These are phyloP conservation scores for Termitomyces sp. DNA, from an alignment of 768 basidiomycete genomes.

Conservation along the genomic window DNA sequence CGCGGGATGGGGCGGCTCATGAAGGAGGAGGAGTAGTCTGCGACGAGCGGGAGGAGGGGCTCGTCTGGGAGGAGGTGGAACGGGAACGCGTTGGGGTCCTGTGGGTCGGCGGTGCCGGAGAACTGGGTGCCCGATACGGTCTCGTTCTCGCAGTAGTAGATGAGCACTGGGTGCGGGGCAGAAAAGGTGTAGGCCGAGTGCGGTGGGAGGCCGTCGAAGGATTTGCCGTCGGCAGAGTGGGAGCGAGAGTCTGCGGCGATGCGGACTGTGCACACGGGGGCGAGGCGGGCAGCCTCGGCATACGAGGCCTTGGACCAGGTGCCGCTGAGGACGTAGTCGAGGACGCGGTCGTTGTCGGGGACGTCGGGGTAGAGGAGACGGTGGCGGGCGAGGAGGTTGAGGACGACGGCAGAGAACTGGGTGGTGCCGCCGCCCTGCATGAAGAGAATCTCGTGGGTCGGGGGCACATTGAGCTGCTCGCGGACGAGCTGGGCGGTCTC, in stretches of 20 bases:
- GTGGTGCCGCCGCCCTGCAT: slow-evolving; percentile 90
- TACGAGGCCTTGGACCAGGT: slow-evolving; percentile 87
- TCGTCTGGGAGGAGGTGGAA: slow-evolving; percentile 62
- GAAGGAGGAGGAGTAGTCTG: slow-evolving; percentile 95
- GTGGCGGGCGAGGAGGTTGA: slow-evolving; percentile 88
- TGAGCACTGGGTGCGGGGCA: slow-evolving; percentile 70
- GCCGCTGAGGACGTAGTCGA: slow-evolving; percentile 93
- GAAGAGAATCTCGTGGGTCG: slow-evolving; percentile 83
- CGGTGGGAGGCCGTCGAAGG: slow-evolving; percentile 77
- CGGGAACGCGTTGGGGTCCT: slow-evolving; percentile 67
- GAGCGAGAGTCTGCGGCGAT: slow-evolving; percentile 67
- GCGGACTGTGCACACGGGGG: slow-evolving; percentile 47
- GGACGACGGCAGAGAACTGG: slow-evolving; percentile 88
- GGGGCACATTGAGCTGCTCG: slow-evolving; percentile 72
- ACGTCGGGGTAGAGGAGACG: slow-evolving; percentile 65
- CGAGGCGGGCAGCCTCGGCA: slow-evolving; percentile 75
- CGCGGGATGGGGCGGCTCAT: slow-evolving; percentile 90
- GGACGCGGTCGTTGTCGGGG: slow-evolving; percentile 43
- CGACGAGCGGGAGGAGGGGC: slow-evolving; percentile 76
- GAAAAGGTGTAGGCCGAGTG: slow-evolving; percentile 73
- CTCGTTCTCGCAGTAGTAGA: slow-evolving; percentile 99
- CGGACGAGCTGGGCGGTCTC: slow-evolving; percentile 64
- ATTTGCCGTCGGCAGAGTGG: slow-evolving; percentile 58
- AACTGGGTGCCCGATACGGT: slow-evolving; percentile 96
- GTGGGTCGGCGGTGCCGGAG: slow-evolving; percentile 37